Percentiles rank a stretch among this genome's conserved stretches.
These are phyloP conservation scores for Xylariaceae sp. DNA, from an alignment of 2,329 filamentous ascomycete species.

Conservation along the genomic window DNA sequence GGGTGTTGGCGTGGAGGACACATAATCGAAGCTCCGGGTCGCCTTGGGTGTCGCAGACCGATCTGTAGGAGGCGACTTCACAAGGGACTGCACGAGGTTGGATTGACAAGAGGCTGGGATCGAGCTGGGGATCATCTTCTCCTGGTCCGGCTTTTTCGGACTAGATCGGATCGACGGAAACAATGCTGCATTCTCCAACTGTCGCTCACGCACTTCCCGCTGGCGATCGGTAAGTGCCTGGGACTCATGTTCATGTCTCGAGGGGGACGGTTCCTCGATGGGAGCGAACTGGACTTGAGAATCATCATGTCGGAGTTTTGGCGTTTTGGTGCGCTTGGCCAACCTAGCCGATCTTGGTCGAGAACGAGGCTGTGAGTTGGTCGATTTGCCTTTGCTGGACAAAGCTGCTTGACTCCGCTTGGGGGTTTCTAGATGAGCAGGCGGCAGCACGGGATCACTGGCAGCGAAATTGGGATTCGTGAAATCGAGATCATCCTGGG, in stretches of 20 bases:
- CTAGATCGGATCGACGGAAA: constrained; percentile 64
- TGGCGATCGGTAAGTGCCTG: constrained; percentile 76
- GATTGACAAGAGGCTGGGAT: constrained; percentile 1
- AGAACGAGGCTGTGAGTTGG: constrained; percentile 23
- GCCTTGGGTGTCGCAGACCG: constrained; percentile 42
- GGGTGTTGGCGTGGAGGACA: constrained; percentile 57
- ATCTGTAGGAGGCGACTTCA: constrained; percentile 12
- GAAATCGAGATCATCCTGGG: constrained; percentile 40
- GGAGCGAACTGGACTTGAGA: constrained; percentile 75
- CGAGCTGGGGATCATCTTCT: constrained; percentile 6
- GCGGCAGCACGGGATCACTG: constrained; percentile 17
- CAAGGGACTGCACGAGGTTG: constrained; percentile 3
- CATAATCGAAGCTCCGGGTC: constrained; percentile 40
- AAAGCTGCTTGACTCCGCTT: constrained; percentile 31
- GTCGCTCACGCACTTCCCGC: constrained; percentile 68
- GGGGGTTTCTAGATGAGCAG: constrained; percentile 29
- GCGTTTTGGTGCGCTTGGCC: constrained; percentile 37
- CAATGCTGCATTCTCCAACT: constrained; percentile 59
- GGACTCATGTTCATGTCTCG: constrained; percentile 51
- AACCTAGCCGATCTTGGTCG: constrained; percentile 26
- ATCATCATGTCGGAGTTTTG: constrained; percentile 67
- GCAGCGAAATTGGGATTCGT: too few species aligned
- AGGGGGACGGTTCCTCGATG: constrained; percentile 54
- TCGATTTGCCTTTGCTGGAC: constrained; percentile 22
- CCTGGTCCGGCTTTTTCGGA: constrained; percentile 21